Percentiles rank a stretch among this genome's conserved stretches.
These are phyloP conservation scores for Paramyrothecium roridum DNA, from an alignment of 2,329 filamentous ascomycete genomes.

Conservation along the genomic window DNA sequence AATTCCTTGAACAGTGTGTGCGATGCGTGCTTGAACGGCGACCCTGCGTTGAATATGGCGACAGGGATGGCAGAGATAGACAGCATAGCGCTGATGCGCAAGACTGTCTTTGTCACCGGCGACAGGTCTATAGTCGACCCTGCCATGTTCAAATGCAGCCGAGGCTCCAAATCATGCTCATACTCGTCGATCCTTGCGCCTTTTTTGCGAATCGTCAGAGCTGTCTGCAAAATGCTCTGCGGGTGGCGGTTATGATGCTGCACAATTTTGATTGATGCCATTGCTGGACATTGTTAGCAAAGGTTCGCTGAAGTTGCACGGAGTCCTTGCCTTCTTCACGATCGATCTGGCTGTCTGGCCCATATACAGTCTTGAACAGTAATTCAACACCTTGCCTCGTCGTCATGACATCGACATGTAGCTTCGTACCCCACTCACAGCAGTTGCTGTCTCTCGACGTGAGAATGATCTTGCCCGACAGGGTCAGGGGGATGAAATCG, in stretches of 20 bases:
- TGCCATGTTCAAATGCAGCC: conserved; percentile 7
- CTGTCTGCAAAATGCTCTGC: conserved; percentile 13
- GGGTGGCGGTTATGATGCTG: conserved; percentile 14
- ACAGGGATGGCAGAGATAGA: conserved; percentile 16
- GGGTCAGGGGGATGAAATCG: conserved; percentile 19
- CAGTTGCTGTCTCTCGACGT: conserved; percentile 15
- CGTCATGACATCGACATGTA: conserved; percentile 15
- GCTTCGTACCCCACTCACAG: conserved; percentile 15
- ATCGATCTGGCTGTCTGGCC: conserved; percentile 4
- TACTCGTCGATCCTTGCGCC: conserved; percentile 11
- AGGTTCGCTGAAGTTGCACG: no score
- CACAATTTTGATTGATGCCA: conserved; percentile 12
- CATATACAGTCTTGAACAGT: conserved; percentile 5
- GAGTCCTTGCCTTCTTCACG: not conserved
- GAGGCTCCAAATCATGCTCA: conserved; percentile 6
- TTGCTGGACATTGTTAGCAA: conserved; percentile 4
- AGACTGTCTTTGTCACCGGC: conserved; percentile 14
- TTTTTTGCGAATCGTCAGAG: conserved; percentile 16
- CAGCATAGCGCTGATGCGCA: conserved; percentile 21
- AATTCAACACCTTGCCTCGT: conserved; percentile 14
- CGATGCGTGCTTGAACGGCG: conserved; percentile 8
- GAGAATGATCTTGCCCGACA: conserved; percentile 18
- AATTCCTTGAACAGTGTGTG: conserved; percentile 9
- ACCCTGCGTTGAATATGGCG: conserved; percentile 10
- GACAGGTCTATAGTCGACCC: conserved; percentile 19